phyloP scores from a whole-genome alignment of 495 filamentous ascomycete species.

The Hypoxylon perforatum region DNA sequence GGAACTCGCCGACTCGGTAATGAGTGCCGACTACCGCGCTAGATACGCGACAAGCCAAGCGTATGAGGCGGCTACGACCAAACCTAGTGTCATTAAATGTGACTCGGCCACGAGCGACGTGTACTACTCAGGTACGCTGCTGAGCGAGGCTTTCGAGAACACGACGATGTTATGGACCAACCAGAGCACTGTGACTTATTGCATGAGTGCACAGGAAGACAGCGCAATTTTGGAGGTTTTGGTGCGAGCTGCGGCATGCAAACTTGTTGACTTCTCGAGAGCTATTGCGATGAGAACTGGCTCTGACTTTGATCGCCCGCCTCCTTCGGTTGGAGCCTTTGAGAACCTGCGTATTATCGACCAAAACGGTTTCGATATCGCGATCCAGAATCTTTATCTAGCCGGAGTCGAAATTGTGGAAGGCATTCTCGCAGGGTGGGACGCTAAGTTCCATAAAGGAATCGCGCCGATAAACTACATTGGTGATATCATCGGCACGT shows the following conservation, averaged over 20 bases:
- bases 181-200: conserved; percentile 71
- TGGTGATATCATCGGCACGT: conserved; percentile 75
- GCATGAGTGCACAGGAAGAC: conserved; percentile 79
- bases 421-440: conserved; percentile 72
- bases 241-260: conserved; percentile 64
- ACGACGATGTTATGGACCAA: conserved; percentile 73
- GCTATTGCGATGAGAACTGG: conserved; percentile 79
- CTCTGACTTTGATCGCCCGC: conserved; percentile 77
- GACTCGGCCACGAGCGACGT: conserved; percentile 78
- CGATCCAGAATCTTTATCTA: conserved; percentile 73
- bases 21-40: conserved; percentile 67
- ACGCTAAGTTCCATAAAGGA: conserved; percentile 66
- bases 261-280: conserved; percentile 72
- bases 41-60: conserved; percentile 56
- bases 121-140: conserved; percentile 72
- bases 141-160: conserved; percentile 73
- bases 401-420: conserved; percentile 74
- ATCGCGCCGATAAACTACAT: conserved; percentile 75
- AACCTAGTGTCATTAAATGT: conserved; percentile 70
- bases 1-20: conserved; percentile 64
- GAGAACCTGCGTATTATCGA: conserved; percentile 68
- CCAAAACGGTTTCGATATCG: conserved; percentile 68
- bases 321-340: conserved; percentile 63
- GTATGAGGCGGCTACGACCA: conserved; percentile 63
- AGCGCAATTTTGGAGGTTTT: conserved; percentile 77